A percentile compares a stretch with the other conserved stretches of the same genome.
These are phyloP conservation scores for Penicillium coffeae DNA, from an alignment of 495 filamentous ascomycete species.

Conservation along the genomic window DNA sequence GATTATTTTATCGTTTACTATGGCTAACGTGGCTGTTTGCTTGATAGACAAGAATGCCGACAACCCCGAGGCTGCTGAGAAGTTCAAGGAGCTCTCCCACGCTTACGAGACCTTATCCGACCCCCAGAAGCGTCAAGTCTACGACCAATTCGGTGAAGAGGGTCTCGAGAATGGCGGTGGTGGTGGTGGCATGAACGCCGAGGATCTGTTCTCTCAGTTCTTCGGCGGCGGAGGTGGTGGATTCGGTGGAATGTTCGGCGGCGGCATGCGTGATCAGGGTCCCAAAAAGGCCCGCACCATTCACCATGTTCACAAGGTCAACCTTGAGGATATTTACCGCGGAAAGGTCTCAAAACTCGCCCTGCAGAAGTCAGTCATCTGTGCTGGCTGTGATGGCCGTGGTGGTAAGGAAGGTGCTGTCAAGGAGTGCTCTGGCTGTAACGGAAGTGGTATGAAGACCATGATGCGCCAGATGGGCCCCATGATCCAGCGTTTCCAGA, in stretches of 20 bases:
- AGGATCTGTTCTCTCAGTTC: conserved; percentile 97
- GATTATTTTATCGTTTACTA: not conserved
- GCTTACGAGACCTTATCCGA: conserved; percentile 95
- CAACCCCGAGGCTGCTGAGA: conserved; percentile 89
- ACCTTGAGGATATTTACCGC: conserved; percentile 95
- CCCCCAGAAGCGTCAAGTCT: conserved; percentile 80
- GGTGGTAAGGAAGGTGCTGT: conserved; percentile 97
- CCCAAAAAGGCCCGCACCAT: conserved; percentile 95
- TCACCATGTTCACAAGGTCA: conserved; percentile 96
- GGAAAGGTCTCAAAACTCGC: conserved; percentile 98
- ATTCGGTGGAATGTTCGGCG: conserved; percentile 81
- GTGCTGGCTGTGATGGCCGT: conserved; percentile 88
- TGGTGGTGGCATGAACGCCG: conserved; percentile 86
- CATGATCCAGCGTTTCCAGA: conserved; percentile 99
- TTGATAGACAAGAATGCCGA: conserved; percentile 86
- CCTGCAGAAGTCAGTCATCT: conserved; percentile 96
- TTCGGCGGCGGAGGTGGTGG: conserved; percentile 82
- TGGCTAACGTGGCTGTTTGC: conserved; percentile 1
- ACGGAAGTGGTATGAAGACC: conserved; percentile 95
- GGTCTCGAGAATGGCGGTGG: conserved; percentile 84
- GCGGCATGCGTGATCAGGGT: conserved; percentile 75
- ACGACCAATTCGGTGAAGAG: conserved; percentile 97
- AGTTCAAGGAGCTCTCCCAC: conserved; percentile 95
- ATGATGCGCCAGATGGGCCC: conserved; percentile 99
- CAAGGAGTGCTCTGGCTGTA: conserved; percentile 83